These are phyloP conservation scores for Passiflora organensis DNA, from an alignment of 345 rosid genomes.

Conservation along the genomic window DNA sequence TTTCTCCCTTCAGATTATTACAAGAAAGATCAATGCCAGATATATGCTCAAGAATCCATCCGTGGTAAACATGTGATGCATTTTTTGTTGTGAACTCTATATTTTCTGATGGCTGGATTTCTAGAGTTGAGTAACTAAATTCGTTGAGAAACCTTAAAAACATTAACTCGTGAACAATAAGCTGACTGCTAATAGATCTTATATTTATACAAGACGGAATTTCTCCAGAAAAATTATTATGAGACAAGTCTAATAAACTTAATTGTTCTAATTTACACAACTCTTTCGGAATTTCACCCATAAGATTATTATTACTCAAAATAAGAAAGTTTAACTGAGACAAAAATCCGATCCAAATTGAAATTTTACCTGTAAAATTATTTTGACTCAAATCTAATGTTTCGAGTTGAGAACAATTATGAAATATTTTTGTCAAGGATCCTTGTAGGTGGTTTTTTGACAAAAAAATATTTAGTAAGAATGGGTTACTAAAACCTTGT, in stretches of 20 bases:
- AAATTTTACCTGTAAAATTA: conserved; percentile 10
- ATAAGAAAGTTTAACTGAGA: conserved; percentile 13
- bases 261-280: conserved; percentile 10
- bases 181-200: background rate
- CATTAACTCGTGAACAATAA: too few relatives aligned
- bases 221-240: conserved; percentile 9
- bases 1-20: conserved; percentile 26
- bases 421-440: background rate
- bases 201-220: conserved; percentile 6
- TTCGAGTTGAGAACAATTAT: background rate
- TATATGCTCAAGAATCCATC: background rate
- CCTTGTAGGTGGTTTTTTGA: conserved; percentile 2
- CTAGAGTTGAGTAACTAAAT: conserved; percentile 37
- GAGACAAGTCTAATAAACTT: conserved; percentile 17
- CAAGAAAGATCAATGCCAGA: conserved; percentile 34
- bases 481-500: background rate
- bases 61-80: conserved; percentile 8
- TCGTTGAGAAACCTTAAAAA: background rate
- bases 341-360: conserved; percentile 10
- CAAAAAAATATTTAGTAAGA: conserved; percentile 1
- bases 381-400: conserved; percentile 21
- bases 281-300: conserved; percentile 11
- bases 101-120: conserved; percentile 3
- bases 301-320: conserved; percentile 13
- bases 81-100: background rate